Evolutionary conservation across 257 asterid genomes (phyloP), one percentile per base, ranked within the genome.

Genomic region (Ilex aquifolium): DNA sequence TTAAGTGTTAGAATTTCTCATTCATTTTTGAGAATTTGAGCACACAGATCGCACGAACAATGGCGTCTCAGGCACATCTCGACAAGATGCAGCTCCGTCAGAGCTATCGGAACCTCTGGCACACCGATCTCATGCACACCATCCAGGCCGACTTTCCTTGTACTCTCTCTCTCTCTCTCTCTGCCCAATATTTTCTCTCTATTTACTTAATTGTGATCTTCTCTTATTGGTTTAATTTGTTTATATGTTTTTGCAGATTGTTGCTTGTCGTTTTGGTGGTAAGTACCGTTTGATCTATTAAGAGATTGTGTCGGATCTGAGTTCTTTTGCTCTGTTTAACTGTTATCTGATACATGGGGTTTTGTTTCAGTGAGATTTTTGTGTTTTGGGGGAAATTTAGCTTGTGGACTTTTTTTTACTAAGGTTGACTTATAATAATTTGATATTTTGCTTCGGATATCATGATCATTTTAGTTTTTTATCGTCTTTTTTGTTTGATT

Each of bases 191-290:
- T 8, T 44, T 49, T 49, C 4, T 49, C 5, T 49, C 16, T 15
- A 3, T 49, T 3, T 49, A 4, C 4, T 49, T 49, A 11, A 3
- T 6, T 1, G 13, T 11, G 4, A 49, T 49, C 5, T 4, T 49
- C n/a, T 49, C 54, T 49, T 12, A 49, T 49, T n/a, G 54, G 54
- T n/a, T 49, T 6, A 7, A 7, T 53, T 10, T 15, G n/a, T 15
- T 53, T 53, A 2, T 0, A 4, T 53, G 11, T 53, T 55, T 44
- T 32, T 77, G 89, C 95, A 93, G 99, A 90, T 85, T 93, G 97
- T 73, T 93, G 97, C 79, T 69, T 90, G 68, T 61, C 97, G 50
- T 63, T 93, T 31, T 93, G 96, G 96, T 90, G 99, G 99, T 93
- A 70, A 77, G 97, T 72, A 46, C n/a, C 10, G 31, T 53, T 21